Conservation (phyloP, 2,329 filamentous ascomycete genomes). For the Cladobotryum mycophilum region DNA sequence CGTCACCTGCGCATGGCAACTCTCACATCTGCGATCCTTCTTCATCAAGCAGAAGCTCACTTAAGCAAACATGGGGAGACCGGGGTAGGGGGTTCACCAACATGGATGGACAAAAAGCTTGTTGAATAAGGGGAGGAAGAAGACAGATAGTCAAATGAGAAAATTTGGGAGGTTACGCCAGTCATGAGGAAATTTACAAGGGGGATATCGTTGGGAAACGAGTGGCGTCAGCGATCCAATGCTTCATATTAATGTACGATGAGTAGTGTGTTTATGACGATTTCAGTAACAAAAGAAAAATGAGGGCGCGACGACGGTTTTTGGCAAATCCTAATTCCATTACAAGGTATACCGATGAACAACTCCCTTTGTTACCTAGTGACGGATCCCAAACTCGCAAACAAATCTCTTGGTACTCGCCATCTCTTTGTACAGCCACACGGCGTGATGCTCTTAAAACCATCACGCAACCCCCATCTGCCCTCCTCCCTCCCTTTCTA, state of each 20-base stretch:
- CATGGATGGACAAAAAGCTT: no score
- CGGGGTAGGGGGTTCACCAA: background rate
- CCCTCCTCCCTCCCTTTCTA: background rate
- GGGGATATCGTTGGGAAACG: background rate
- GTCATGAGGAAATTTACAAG: background rate
- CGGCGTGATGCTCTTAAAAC: background rate
- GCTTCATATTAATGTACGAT: slow-evolving; percentile 5
- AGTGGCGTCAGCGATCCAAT: background rate
- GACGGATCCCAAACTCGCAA: slow-evolving; percentile 13
- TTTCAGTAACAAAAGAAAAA: slow-evolving; percentile 3
- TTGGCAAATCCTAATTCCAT: slow-evolving; percentile 27
- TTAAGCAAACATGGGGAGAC: slow-evolving; percentile 31
- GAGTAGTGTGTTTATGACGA: background rate
- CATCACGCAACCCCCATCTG: slow-evolving; percentile 2
- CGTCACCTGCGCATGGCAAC: slow-evolving; percentile 90
- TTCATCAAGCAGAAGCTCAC: slow-evolving; percentile 99
- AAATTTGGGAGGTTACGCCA: no score
- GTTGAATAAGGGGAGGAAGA: background rate
- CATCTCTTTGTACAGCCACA: slow-evolving; percentile 5
- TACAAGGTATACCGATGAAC: slow-evolving; percentile 27
- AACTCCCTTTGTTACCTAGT: slow-evolving; percentile 21
- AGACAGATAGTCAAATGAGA: background rate
- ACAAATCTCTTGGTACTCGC: slow-evolving; percentile 10
- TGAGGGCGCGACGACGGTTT: background rate
- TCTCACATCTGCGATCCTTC: slow-evolving; percentile 91